Evolutionary conservation across 2,329 filamentous ascomycete species (phyloP).

Genomic region (Calonectria naviculata): DNA sequence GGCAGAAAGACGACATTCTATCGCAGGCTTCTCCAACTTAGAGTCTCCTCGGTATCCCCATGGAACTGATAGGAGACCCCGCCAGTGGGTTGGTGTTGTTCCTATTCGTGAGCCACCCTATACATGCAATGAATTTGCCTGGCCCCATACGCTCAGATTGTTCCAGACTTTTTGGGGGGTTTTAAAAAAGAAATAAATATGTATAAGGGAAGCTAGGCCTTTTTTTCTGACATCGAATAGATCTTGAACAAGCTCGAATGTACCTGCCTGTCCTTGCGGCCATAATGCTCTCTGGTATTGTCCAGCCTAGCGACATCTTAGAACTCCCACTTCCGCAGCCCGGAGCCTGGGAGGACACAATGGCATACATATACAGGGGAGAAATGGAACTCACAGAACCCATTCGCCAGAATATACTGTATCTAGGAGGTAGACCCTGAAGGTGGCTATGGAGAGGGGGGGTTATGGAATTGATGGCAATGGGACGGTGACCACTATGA

Average conservation of each 20-base stretch:
- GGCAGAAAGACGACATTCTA: conserved; percentile 29
- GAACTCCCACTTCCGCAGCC: conserved; percentile 69
- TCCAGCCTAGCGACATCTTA: conserved; percentile 63
- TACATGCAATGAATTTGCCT: neutral
- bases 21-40: conserved; percentile 1
- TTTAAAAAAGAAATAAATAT: neutral
- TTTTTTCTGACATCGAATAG: conserved; percentile 30
- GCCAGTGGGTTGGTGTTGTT: conserved; percentile 23
- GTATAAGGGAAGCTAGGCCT: neutral
- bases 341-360: conserved; percentile 65
- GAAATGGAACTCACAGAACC: conserved; percentile 55
- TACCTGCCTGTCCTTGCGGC: conserved; percentile 64
- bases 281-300: conserved; percentile 64
- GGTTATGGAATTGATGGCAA: neutral
- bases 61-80: conserved; percentile 21
- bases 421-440: conserved; percentile 61
- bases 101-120: conserved; percentile 40
- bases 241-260: conserved; percentile 44
- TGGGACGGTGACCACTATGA: neutral
- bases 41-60: neutral
- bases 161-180: neutral
- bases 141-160: neutral
- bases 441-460: too few relatives aligned
- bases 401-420: conserved; percentile 63
- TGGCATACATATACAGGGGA: conserved; percentile 66